Base-by-base conservation (phyloP, 108 stramenopile genomes). In the Epithemia pelagica region DNA sequence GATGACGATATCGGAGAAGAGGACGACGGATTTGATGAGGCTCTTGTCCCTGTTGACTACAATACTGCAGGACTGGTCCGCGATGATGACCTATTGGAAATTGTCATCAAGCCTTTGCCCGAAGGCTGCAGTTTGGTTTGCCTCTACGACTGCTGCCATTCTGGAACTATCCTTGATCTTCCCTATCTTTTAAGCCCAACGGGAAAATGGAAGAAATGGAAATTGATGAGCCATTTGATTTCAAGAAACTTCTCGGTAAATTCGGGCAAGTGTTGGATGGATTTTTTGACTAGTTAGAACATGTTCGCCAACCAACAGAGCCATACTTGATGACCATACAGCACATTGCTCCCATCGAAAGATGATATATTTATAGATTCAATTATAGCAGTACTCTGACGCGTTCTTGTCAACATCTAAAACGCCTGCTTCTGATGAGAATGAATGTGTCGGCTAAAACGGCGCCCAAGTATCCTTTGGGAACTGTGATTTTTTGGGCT, bases 1-100 rank as follows among this genome's bases (percentile, higher is more conserved):
- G 91, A 95, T 62, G 71, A 76, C 23, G 66, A 78, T 18, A 5
- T 20, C 24, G 62, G 56, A 22, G 52, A 62, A 23, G 60, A 54
- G 23, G 10, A 52, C 26, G 53, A 61, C 54, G 56, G 52, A 15
- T 87, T 75, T 54, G 93, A 96, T 70, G 92, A 96, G 68, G 89
- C 93, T 19, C 32, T 97, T 30, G 75, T 91, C 18, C 96, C 95
- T 5, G 63, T 95, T 8, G 96, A 97, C 73, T 92, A 82, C 68
- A 15, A 68, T 29, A 58, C 69, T 0, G 59, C 74, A 28, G 54
- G 54, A 5, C 75, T 90, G 75, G 76, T 88, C 70, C 75, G 81
- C 0, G 94, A 95, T 61, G 96, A 94, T 67, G 87, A 84, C 27
- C 56, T 96, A 30, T 87, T 78, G 73, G 86, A 78, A 26, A 70